These are phyloP conservation scores for Trichothecium sympodiale DNA, from an alignment of 2,329 filamentous ascomycete species.

Conservation along the genomic window DNA sequence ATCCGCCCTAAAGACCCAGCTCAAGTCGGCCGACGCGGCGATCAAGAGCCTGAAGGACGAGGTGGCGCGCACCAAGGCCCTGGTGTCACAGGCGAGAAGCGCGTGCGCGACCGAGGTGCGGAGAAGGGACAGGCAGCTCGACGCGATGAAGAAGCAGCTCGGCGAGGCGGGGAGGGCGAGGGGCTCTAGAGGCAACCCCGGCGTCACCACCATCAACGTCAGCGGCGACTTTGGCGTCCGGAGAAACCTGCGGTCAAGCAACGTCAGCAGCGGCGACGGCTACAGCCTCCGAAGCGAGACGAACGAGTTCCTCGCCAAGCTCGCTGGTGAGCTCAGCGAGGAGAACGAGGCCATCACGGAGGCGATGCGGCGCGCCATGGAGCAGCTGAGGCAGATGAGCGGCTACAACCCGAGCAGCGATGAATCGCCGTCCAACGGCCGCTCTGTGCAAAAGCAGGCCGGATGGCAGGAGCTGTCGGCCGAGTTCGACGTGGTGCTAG, in stretches of 20 bases:
- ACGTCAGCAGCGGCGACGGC: conserved; percentile 15
- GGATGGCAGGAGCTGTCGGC: conserved; percentile 54
- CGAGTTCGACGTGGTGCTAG: conserved; percentile 67
- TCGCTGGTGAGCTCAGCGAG: conserved; percentile 74
- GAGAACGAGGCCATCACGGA: conserved; percentile 79
- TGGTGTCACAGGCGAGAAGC: conserved; percentile 71
- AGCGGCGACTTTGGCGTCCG: conserved; percentile 36
- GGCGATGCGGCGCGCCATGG: conserved; percentile 60
- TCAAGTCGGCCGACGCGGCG: conserved; percentile 63
- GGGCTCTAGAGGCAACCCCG: conserved; percentile 42
- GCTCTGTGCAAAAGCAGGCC: conserved; percentile 19
- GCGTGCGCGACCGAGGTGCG: conserved; percentile 86
- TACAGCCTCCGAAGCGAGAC: conserved; percentile 76
- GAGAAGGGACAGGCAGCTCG: conserved; percentile 80
- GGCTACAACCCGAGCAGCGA: conserved; percentile 34
- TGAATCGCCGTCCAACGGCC: too few species aligned
- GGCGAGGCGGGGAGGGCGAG: conserved; percentile 55
- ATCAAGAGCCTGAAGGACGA: conserved; percentile 77
- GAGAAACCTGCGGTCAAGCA: too few species aligned
- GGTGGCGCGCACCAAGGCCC: conserved; percentile 63
- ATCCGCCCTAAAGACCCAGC: conserved; percentile 54
- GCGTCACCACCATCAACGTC: conserved; percentile 45
- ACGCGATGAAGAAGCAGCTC: conserved; percentile 79
- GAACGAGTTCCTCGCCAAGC: conserved; percentile 76
- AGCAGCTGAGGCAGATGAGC: conserved; percentile 60